Base-by-base conservation (phyloP, 2,329 filamentous ascomycete genomes). In the Pyrenophora graminea region DNA sequence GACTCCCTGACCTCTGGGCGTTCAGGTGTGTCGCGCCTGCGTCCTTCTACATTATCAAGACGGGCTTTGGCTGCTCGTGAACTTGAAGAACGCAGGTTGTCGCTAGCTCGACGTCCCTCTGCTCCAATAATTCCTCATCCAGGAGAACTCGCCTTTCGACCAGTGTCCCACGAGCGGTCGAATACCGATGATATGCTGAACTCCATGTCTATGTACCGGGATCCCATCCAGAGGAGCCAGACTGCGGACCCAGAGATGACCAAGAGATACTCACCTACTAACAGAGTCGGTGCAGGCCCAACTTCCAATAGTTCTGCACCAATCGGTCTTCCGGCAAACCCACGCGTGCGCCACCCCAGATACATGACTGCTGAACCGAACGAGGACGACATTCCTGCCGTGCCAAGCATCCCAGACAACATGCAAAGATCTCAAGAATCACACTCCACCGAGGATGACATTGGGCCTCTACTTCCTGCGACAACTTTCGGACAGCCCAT, bases 241-340 rank as follows among this genome's bases (percentile, higher is more conserved):
- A 89, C 87, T 6, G 86, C 84, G 1, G 86, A 88, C 53, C 83
- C 85, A 2, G 80, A 75, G 4, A 71, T 76, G 6, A 75, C 74
- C 51, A 69, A 69, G 50, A 72, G 69, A 37, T 73, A 75, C 48
- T 66, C 66, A 10, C 69, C 70, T 7, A 67, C 63, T 3, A 70
- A 62, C 40, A 70, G 64, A 33, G 62, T 66, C 13, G 65, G 63
- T n/a, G 53, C 62, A 17, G 59, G 61, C 6, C 74, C 74, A 13
- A 77, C 76, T 2, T 75, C 77, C 2, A 80, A 80, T 1, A 78
- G 82, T 12, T 79, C 80, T 12, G 77, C 77, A 1, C 80, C 83
- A 5, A 82, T 93, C 44, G 92, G 91, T 0, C 81, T 96, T n/a
- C 91, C 93, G 12, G 90, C 91, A 2, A 97, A 92, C 1, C 92